Base-by-base conservation (phyloP, 2,329 filamentous ascomycete species). In the Trichoderma simmonsii region DNA sequence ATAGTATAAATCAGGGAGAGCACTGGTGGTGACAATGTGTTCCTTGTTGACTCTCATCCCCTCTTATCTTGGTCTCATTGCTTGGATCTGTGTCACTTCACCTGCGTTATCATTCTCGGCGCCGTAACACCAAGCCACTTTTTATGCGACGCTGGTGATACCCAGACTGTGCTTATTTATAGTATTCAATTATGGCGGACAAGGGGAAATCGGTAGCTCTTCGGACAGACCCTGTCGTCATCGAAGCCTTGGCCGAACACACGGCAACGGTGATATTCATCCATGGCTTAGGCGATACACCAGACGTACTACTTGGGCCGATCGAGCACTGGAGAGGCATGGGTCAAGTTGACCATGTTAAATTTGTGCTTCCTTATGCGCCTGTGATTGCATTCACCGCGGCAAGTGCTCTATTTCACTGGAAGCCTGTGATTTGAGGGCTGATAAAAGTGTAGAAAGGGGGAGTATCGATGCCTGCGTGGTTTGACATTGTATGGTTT, bases 191-290 rank as follows among this genome's bases (percentile, higher is more conserved):
- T 4, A 57, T 36, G 28, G 6, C 39, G 2, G 18, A 30, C 6
- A 59, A 65, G 4, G 32, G 57, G 6, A 71, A 61, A 51, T 36
- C 34, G 14, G 57, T 69, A n/a, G 57, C 66, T 43, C 26, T 61
- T n/a, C 78, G 79, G 43, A 61, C 79, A n/a, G 79, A 83, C 12
- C 89, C 90, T 12, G 85, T 96, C 71, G 87, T 96, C 21, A 90
- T 97, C 72, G 93, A 93, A 34, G 93, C 95, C 57, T 84, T 93
- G 34, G 92, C 89, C 79, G 90, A 89, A 79, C 96, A 98, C 83
- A 98, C 95, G 43, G 94, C 94, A 32, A 98, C 95, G 4, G 92
- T 98, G 77, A 98, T 99, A 78, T 94, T 98, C 82, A 88, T 93
- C 69, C 96, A 99, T 81, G 96, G 96, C 18, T 86, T 99, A 39